Conservation (phyloP, 116 monocot genomes). For the Posidonia oceanica region DNA sequence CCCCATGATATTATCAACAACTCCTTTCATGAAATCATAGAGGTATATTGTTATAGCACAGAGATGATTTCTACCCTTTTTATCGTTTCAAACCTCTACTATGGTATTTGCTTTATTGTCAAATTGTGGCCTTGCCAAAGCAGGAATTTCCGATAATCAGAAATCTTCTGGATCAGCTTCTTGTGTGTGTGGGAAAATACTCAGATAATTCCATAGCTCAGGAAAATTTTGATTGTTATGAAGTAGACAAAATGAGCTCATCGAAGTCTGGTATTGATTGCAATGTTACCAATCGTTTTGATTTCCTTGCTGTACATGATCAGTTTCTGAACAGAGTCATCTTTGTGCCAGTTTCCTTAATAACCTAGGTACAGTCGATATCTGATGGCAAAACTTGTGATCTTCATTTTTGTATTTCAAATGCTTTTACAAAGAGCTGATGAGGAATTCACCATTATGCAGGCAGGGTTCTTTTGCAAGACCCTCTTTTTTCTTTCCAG, state of each 20-base stretch:
- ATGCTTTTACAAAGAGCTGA: no score
- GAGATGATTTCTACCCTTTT: background rate
- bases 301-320: no score
- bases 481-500: no score
- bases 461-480: no score
- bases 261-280: no score
- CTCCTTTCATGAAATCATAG: slow-evolving; percentile 13
- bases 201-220: background rate
- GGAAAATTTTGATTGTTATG: background rate
- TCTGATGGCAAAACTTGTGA: no score
- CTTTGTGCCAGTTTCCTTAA: no score
- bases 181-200: slow-evolving; percentile 19
- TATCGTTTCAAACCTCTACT: background rate
- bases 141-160: slow-evolving; percentile 40
- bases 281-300: no score
- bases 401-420: no score
- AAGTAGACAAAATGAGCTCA: background rate
- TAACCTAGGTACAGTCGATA: no score
- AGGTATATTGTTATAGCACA: slow-evolving; percentile 9
- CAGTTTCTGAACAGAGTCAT: no score
- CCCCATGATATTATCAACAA: slow-evolving; percentile 18
- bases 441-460: no score
- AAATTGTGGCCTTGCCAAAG: background rate
- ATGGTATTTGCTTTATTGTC: background rate
- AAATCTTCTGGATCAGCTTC: slow-evolving; percentile 31